Base-by-base conservation (phyloP, 805 yeast genomes). In the Tetrapisispora fleetii region DNA sequence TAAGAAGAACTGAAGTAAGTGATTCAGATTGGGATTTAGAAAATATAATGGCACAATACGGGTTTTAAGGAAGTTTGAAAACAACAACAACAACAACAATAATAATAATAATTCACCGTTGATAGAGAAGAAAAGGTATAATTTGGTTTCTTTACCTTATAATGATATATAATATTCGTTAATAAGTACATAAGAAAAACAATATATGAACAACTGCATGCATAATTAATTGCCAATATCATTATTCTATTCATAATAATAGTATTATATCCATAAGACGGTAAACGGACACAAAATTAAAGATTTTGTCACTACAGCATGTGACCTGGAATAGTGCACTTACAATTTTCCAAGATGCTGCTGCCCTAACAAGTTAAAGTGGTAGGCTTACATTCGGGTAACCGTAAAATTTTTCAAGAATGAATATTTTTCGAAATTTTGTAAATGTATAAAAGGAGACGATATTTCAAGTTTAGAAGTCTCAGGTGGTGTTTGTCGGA, bases 21-120 rank as follows among this genome's bases (percentile, higher is more conserved):
- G 43, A 21, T 14, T 38, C 17, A 1, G 43, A 35, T 13, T 53
- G 55, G 55, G 50, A 47, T 43, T n/a, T 51, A 16, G 55, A 53
- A 38, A 49, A 49, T 30, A 36, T 53, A 14, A 53, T 53, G 55
- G 45, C 37, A 10, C 45, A 46, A 33, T 44, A 51, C 32, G 55
- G 55, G 5, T 53, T 53, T 35, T 53, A 47, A 43, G 3, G n/a
- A 16, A 17, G 27, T n/a, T 24, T 24, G 8, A 13, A 11, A 24
- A 24, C 7, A 27, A 3, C 3, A 28, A 21, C 18, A 18, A 16
- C 6, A 38, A 19, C 5, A 14, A 13, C n/a, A n/a, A n/a, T 24
- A 28, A 21, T 19, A 18, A 16, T 17, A 38, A 19, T 11, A 14
- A 13, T 32, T 32, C 35, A 32, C 13, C 13, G 11, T 38, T 38